Base-by-base conservation (phyloP, 305 asterid genomes). In the Fraxinus ornus region DNA sequence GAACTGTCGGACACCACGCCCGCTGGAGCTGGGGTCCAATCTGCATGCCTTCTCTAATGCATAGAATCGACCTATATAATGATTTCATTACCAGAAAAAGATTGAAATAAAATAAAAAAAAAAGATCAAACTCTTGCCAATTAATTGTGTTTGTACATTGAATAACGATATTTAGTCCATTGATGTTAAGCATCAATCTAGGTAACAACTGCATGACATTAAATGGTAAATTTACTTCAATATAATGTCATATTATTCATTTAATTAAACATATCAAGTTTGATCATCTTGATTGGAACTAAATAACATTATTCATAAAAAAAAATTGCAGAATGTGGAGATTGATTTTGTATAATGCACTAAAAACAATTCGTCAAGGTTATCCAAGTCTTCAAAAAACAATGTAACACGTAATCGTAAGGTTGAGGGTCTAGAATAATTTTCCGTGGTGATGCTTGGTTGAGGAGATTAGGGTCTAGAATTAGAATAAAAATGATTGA, bases 11-110 rank as follows among this genome's bases (percentile, higher is more conserved):
- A 97, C 99, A 83, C 99, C 98, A 83, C 99, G 98, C 47, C 99
- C 99, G 60, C 92, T 91, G 8, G 99, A 97, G 87, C 90, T 91
- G 0, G 91, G 97, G 79, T 97, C 99, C 90, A 93, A 79, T 77
- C 99, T 91, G 85, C 95, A 97, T 47, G 99, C 97, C 93, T 97
- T 97, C 90, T 97, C 99, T 75, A 94, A 92, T 26, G 99, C 99
- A 85, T 97, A 97, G 89, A 94, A 93, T 28, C 99, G 98, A 84
- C 99, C 99, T 94, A 64, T 2, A 87, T 33, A 37, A 13, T 26
- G 37, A 33, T 82, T 30, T 33, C 12, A 7, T 13, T 2, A 32
- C 13, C 3, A 24, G n/a, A 79, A 39, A 7, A 22, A 21, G 21
- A 21, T 62, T 12, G 21, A 32, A 47, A 12, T 55, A 36, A 13